Evolutionary conservation across 148 eudicot species (phyloP).

Genomic region (Rhododendron ferrugineum): DNA sequence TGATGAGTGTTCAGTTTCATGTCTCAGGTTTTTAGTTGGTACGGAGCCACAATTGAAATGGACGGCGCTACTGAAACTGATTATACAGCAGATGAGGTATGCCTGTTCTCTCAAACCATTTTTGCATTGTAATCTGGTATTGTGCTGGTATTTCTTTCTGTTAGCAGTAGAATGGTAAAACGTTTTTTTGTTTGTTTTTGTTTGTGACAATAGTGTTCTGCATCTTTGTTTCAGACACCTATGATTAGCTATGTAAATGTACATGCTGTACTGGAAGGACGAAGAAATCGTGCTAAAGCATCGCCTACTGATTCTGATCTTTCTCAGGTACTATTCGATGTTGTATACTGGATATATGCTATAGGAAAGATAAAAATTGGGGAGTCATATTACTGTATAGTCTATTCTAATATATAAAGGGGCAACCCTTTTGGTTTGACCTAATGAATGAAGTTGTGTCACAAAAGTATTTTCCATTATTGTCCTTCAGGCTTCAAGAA

Average conservation of each 20-base stretch:
- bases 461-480: not conserved
- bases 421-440: not conserved
- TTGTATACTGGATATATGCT: not conserved
- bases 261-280: conserved; percentile 87
- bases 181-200: not conserved
- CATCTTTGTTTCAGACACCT: conserved; percentile 61
- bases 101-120: conserved; percentile 7
- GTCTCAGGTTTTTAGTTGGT: conserved; percentile 86
- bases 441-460: not conserved
- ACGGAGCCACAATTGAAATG: conserved; percentile 94
- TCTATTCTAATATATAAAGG: not conserved
- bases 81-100: conserved; percentile 95
- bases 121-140: conserved; percentile 2
- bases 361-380: not conserved
- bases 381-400: not conserved
- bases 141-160: not conserved
- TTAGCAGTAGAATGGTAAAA: not conserved
- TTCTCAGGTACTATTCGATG: conserved; percentile 53
- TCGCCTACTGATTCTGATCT: conserved; percentile 60
- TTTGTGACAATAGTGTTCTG: not conserved
- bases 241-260: conserved; percentile 96
- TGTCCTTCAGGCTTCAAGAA: no score
- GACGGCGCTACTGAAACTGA: conserved; percentile 85
- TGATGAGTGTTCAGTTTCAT: conserved; percentile 2
- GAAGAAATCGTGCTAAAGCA: conserved; percentile 83